Base-by-base conservation (phyloP, 495 filamentous ascomycete genomes). In the Hypoxylon fragiforme region DNA sequence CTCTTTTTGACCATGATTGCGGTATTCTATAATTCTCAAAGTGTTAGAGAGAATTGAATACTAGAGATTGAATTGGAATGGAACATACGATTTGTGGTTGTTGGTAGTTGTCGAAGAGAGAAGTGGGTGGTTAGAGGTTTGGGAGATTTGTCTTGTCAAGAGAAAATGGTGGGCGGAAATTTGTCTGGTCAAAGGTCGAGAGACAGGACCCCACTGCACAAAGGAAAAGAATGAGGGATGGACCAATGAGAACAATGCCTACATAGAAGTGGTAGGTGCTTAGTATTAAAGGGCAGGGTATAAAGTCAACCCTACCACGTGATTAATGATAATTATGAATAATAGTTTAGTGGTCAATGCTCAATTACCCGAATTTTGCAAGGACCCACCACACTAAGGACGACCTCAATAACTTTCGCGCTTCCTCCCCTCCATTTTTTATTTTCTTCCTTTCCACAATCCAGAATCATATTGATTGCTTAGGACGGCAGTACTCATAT, bases 1-100 rank as follows among this genome's bases (percentile, higher is more conserved):
- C 92, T 88, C 86, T 98, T 98, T 86, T 98, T 98, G 80, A 98
- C 94, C 94, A 98, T 98, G 76, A 78, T 97, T 82, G 81, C 85
- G 81, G 79, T 81, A 61, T 54, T 64, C 60, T 71, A 59, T 68
- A n/a, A n/a, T 62, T 64, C 51, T 46, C 66, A 48, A 43, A 54
- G 50, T 64, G 58, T 65, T 64, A 62, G 55, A 62, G n/a, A n/a
- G n/a, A n/a, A n/a, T n/a, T n/a, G n/a, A n/a, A n/a, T n/a, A n/a
- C n/a, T n/a, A n/a, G n/a, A 9, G 16, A 40, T 31, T 24, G 14
- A 8, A 14, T 6, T 16, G 12, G 42, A 13, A 3, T 21, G 3
- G 8, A 37, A 60, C 57, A 20, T 64, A 61, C 57, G 14, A 28
- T 9, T 34, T 54, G 35, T 49, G 48, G 41, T 45, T 69, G 64